Evolutionary conservation across 2,329 filamentous ascomycete genomes (phyloP).

Genomic region (Calycina herbarum): DNA sequence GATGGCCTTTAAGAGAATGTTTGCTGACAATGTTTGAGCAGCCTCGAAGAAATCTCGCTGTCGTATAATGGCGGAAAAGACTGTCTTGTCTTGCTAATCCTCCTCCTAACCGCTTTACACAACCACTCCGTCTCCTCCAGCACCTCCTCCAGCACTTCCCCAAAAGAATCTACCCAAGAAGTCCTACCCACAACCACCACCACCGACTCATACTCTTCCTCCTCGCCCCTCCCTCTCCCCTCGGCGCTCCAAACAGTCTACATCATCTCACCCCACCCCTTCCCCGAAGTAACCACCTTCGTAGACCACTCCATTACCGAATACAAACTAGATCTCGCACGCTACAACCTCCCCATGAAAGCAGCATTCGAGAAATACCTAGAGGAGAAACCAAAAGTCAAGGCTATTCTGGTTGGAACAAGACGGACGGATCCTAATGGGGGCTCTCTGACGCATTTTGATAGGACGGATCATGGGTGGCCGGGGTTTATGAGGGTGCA

Average conservation of each 20-base stretch:
- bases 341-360: slow-evolving; percentile 78
- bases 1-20: no score
- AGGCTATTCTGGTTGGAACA: slow-evolving; percentile 85
- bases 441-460: slow-evolving; percentile 74
- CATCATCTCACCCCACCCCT: slow-evolving; percentile 81
- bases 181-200: not conserved
- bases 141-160: slow-evolving; percentile 14
- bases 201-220: not conserved
- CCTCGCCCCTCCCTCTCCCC: no score
- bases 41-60: slow-evolving; percentile 76
- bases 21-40: slow-evolving; percentile 39
- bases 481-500: slow-evolving; percentile 90
- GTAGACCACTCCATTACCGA: slow-evolving; percentile 63
- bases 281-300: slow-evolving; percentile 82
- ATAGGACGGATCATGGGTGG: slow-evolving; percentile 86
- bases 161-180: not conserved
- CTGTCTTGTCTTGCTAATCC: slow-evolving; percentile 89
- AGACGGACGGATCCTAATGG: slow-evolving; percentile 91
- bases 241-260: slow-evolving; percentile 73
- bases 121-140: slow-evolving; percentile 21
- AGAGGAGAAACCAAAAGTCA: slow-evolving; percentile 59
- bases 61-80: slow-evolving; percentile 99
- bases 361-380: slow-evolving; percentile 79
- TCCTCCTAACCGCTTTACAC: slow-evolving; percentile 48
- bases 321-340: slow-evolving; percentile 75